Conservation (phyloP, 805 yeast genomes). For the Sugiyamaella americana region DNA sequence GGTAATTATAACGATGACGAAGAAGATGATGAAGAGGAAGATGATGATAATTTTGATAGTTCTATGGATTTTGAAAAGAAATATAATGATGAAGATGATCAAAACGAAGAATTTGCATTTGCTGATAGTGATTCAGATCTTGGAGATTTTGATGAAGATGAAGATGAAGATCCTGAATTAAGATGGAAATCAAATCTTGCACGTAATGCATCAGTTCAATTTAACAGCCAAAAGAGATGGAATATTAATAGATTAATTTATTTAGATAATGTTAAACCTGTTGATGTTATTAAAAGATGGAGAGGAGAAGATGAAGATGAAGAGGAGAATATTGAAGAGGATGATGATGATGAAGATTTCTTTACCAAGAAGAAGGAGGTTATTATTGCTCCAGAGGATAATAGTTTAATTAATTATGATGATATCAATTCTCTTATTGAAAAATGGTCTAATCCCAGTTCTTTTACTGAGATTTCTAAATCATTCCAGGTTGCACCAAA, state of each 20-base stretch:
- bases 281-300: conserved; percentile 31
- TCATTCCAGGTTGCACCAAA: conserved; percentile 22
- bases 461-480: conserved; percentile 16
- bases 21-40: conserved; percentile 24
- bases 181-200: conserved; percentile 31
- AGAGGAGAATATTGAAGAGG: conserved; percentile 25
- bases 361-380: conserved; percentile 17
- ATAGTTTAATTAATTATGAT: conserved; percentile 14
- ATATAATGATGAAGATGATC: conserved; percentile 27
- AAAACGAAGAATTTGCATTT: conserved; percentile 43
- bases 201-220: conserved; percentile 55
- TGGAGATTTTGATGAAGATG: conserved; percentile 36
- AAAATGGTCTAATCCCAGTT: conserved; percentile 20
- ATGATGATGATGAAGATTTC: conserved; percentile 32
- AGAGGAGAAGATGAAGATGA: conserved; percentile 23
- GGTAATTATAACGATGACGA: conserved; percentile 44
- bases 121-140: conserved; percentile 38
- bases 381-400: conserved; percentile 14
- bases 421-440: conserved; percentile 8
- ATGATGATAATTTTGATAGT: conserved; percentile 28
- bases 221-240: conserved; percentile 52
- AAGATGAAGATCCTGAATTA: conserved; percentile 21
- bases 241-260: conserved; percentile 77
- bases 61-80: conserved; percentile 22
- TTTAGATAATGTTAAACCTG: conserved; percentile 68